phyloP scores from a whole-genome alignment of 2,329 filamentous ascomycete species.

The Penicillium sp. region DNA sequence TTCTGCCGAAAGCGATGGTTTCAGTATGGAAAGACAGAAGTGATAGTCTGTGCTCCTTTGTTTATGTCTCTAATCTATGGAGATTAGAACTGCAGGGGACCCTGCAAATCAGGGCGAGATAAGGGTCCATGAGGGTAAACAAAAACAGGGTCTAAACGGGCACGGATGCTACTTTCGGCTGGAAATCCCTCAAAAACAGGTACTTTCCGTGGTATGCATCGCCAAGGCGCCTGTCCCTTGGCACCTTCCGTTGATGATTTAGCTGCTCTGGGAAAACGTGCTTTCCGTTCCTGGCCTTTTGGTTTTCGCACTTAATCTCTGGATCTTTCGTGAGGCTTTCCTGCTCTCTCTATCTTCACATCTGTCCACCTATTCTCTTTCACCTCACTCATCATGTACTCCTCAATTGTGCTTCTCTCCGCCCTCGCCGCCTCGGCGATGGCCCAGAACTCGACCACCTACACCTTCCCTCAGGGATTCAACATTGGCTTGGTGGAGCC shows the following conservation, averaged over 20 bases:
- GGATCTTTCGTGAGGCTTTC: not conserved
- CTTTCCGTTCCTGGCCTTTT: constrained; percentile 3
- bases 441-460: constrained; percentile 38
- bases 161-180: not conserved
- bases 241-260: not conserved
- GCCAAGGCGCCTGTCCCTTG: not conserved
- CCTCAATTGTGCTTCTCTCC: constrained; percentile 47
- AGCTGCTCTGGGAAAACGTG: not conserved
- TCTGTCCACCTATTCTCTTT: constrained; percentile 1
- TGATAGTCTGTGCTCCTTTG: not conserved
- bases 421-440: constrained; percentile 47
- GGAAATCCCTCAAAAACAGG: not conserved
- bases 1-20: not conserved
- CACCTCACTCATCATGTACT: constrained; percentile 45
- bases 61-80: not conserved
- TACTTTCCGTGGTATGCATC: not conserved
- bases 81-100: not conserved
- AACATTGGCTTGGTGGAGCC: constrained; percentile 41
- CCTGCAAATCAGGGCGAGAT: not conserved
- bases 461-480: constrained; percentile 43
- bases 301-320: not conserved
- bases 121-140: no score
- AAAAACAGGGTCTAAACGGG: not conserved
- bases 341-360: not conserved
- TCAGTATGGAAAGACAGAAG: not conserved